Conservation (phyloP, 345 rosid species). For the Eucalyptus regnans region DNA sequence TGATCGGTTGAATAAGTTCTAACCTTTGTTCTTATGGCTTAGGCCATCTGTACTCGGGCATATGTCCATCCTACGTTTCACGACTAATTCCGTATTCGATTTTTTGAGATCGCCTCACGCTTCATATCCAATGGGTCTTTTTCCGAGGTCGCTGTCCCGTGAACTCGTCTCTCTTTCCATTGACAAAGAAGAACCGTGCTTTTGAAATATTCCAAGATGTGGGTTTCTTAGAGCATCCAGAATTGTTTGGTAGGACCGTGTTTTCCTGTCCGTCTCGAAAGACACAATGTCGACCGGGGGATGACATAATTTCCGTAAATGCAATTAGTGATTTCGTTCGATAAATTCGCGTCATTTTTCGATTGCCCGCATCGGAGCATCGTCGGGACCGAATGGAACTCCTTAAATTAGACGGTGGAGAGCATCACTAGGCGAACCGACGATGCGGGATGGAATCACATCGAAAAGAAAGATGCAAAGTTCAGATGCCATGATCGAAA, state of each 20-base stretch:
- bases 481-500: background rate
- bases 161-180: background rate
- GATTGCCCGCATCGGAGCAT: background rate
- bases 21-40: background rate
- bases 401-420: background rate
- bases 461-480: background rate
- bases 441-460: background rate
- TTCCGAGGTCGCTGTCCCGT: background rate
- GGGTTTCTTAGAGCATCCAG: background rate
- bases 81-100: background rate
- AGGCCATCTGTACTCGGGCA: background rate
- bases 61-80: background rate
- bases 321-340: fast-evolving
- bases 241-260: background rate
- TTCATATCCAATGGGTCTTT: background rate
- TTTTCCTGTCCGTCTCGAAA: background rate
- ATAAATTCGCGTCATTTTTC: fast-evolving
- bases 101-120: background rate
- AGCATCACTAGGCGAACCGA: background rate
- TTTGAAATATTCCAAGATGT: background rate
- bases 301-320: background rate
- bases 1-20: background rate
- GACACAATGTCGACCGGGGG: background rate
- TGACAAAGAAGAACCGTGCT: background rate
- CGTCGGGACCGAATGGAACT: background rate